A percentile compares a stretch with the other conserved stretches of the same genome.
phyloP scores from a whole-genome alignment of 2,329 filamentous ascomycete genomes.

The Colletotrichum cereale region DNA sequence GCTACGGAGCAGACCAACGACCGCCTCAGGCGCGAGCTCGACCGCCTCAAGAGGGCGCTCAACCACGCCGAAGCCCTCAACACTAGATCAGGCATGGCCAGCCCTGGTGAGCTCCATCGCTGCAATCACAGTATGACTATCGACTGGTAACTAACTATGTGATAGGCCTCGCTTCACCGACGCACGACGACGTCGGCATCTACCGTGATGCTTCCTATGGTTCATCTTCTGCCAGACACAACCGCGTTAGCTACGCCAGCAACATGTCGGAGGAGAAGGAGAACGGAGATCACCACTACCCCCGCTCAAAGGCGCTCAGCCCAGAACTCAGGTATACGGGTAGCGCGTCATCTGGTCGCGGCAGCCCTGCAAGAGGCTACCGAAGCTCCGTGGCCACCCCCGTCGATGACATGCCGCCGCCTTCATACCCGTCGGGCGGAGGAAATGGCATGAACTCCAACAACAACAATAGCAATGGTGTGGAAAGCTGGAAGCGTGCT shows the following conservation, averaged over 20 bases:
- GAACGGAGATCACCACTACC: constrained; percentile 68
- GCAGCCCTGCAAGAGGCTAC: constrained; percentile 70
- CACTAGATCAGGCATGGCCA: constrained; percentile 44
- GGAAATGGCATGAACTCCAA: constrained; percentile 48
- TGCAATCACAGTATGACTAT: too few species aligned
- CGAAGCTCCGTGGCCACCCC: constrained; percentile 50
- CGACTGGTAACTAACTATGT: constrained; percentile 7
- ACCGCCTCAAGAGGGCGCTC: constrained; percentile 90
- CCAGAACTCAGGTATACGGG: constrained; percentile 66
- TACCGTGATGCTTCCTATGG: constrained; percentile 63
- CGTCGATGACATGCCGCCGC: constrained; percentile 32
- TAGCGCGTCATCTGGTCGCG: constrained; percentile 68
- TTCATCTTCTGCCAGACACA: constrained; percentile 53
- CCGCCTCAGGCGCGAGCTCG: constrained; percentile 86
- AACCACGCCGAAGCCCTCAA: constrained; percentile 69
- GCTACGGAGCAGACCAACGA: constrained; percentile 89
- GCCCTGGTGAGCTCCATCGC: constrained; percentile 44
- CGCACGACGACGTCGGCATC: constrained; percentile 70
- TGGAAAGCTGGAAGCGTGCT: constrained; percentile 96
- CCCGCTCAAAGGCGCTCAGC: constrained; percentile 64
- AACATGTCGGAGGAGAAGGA: constrained; percentile 82
- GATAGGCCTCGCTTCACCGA: constrained; percentile 62
- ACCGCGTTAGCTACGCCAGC: constrained; percentile 73
- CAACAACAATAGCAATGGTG: constrained; percentile 66
- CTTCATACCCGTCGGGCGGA: constrained; percentile 28